Conservation (phyloP, 2,329 filamentous ascomycete genomes). For the Malbranchea cinnamomea region DNA sequence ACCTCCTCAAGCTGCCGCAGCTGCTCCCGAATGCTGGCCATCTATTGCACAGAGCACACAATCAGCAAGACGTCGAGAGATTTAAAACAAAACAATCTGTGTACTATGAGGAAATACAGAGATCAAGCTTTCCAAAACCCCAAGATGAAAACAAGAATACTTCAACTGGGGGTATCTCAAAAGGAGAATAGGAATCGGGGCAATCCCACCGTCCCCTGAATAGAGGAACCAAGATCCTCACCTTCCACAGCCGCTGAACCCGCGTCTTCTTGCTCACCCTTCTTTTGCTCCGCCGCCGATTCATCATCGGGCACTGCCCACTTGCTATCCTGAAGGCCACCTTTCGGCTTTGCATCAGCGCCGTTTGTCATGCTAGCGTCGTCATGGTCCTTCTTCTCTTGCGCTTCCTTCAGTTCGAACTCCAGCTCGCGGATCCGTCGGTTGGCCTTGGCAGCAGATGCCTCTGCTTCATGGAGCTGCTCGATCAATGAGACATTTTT, state of each 20-base stretch:
- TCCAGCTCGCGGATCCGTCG: slow-evolving; percentile 13
- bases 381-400: slow-evolving; percentile 6
- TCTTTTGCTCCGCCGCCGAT: slow-evolving; percentile 14
- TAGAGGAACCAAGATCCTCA: slow-evolving; percentile 33
- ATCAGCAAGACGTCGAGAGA: too few species aligned
- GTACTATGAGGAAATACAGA: too few species aligned
- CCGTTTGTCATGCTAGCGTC: slow-evolving; percentile 9
- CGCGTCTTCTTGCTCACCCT: slow-evolving; percentile 17
- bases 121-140: too few species aligned
- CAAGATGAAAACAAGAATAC: too few species aligned
- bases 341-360: slow-evolving; percentile 10
- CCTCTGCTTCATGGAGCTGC: slow-evolving; percentile 11
- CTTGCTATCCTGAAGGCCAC: slow-evolving; percentile 25
- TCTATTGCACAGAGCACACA: slow-evolving; percentile 18
- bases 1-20: slow-evolving; percentile 31
- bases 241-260: slow-evolving; percentile 27
- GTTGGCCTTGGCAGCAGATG: slow-evolving; percentile 14
- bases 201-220: slow-evolving; percentile 33
- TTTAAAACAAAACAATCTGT: too few species aligned
- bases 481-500: slow-evolving; percentile 12
- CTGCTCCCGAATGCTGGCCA: slow-evolving; percentile 34
- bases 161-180: too few species aligned
- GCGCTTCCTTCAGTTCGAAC: slow-evolving; percentile 9
- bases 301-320: slow-evolving; percentile 20
- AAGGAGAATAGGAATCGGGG: slow-evolving; percentile 23